Base-by-base conservation (phyloP, 2,329 filamentous ascomycete genomes). In the Neurospora crassa region DNA sequence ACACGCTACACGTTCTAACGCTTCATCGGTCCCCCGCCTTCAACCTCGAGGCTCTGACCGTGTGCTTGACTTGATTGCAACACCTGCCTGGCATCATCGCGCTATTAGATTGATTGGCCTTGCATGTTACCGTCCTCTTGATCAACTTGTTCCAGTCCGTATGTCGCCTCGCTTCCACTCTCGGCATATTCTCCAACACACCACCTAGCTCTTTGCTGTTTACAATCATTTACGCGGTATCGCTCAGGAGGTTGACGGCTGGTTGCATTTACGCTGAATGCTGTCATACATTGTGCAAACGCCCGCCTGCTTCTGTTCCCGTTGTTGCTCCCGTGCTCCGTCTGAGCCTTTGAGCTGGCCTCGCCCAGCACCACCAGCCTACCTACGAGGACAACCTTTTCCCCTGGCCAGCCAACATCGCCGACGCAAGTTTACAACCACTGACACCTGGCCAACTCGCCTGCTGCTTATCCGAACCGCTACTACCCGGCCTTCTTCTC, bases 231-330 rank as follows among this genome's bases (percentile, higher is more conserved):
- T 67, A 68, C 45, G 18, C 70, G 40, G 67, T 45, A 34, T 12
- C 67, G 68, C 72, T 69, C 59, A 72, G 70, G 74, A 71, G 74
- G 73, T 70, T 67, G 70, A 72, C 77, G 77, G 77, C 72, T 77
- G 73, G 75, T 72, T 77, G 75, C 77, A 76, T 76, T 71, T 37
- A 67, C 70, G 70, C 71, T 77, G 71, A 73, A 76, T 74, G 75
- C 73, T 74, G 77, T 77, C 73, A 74, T 73, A 78, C 77, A 71
- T 72, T 70, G 73, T 71, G 75, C 76, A 76, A 71, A 72, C 73
- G 59, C 72, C 73, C 71, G 72, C 71, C 71, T 71, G 70, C 42
- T 63, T 63, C 53, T 63, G 53, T 37, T 63, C 29, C 53, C 53
- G 24, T 63, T 63, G 53, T 63, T 63, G 29, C 29, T 63, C 53